Evolutionary conservation across 352 stramenopile genomes (phyloP), one percentile per base, ranked within the genome.

Genomic region (Thraustochytrium striatum): DNA sequence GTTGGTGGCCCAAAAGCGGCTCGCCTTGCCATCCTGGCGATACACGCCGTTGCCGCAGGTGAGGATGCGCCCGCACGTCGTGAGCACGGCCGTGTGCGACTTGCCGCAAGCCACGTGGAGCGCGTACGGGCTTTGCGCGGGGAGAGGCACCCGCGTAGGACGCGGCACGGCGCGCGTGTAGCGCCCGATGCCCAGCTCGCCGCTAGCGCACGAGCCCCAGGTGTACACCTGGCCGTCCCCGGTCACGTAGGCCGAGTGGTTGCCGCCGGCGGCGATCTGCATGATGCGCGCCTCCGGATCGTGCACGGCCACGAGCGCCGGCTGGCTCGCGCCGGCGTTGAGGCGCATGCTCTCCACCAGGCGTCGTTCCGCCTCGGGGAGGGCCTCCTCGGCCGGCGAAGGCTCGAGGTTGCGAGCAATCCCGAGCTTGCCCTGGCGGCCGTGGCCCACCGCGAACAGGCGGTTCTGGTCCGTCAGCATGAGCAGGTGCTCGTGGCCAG

Each of bases 221-320:
- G 41, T 73, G 58, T 80, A 80, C 7, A 80, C 33, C 16, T 32
- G 28, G 8, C 70, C 70, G 3, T 52, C 72, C 0, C 61, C 36
- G 33, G 53, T 69, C 19, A 80, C 43, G 41, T 79, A 75, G n/a
- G 28, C 58, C 8, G 70, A 80, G 30, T 80, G 70, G 16, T 21
- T 61, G 32, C 58, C 70, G 16, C 70, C 70, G 8, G 70, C 70
- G n/a, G 70, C 70, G 9, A 80, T 72, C 32, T 80, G 70, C 57
- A 72, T 28, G 25, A 80, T 70, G 7, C 32, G 32, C 33, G 68
- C 68, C 28, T 75, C 53, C 0, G 65, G 65, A 25, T 55, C 47
- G 25, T 16, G 25, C 21, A 81, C 28, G 3, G 70, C 55, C 33
- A 80, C 70, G 28, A 72, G 55, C n/a, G 13, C 32, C n/a, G 70